Percentiles rank a stretch among this genome's conserved stretches.
Evolutionary conservation across 2,329 filamentous ascomycete genomes (phyloP).

Genomic region (Colletotrichum musae): DNA sequence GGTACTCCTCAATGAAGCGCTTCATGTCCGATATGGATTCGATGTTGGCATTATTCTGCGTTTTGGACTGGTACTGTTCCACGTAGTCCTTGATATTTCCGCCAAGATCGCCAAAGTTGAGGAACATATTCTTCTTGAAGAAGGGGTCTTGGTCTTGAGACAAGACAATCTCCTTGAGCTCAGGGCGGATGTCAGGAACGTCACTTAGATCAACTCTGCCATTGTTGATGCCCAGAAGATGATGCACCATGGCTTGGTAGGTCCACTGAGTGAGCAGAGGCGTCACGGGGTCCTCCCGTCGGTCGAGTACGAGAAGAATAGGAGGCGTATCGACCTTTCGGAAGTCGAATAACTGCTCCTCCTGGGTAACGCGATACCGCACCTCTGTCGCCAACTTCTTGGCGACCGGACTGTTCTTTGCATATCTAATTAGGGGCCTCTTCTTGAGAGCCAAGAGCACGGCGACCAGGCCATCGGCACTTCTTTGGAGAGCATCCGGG

Average conservation of each 20-base stretch:
- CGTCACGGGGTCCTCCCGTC: conserved; percentile 94
- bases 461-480: conserved; percentile 89
- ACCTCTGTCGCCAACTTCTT: conserved; percentile 96
- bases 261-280: conserved; percentile 98
- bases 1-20: conserved; percentile 98
- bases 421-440: conserved; percentile 93
- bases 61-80: conserved; percentile 97
- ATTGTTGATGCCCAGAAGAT: conserved; percentile 92
- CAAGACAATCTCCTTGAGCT: conserved; percentile 93
- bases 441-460: conserved; percentile 93
- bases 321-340: conserved; percentile 94
- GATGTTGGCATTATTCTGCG: conserved; percentile 95
- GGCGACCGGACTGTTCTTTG: conserved; percentile 89
- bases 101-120: conserved; percentile 96
- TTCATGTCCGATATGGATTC: conserved; percentile 99
- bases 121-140: conserved; percentile 99
- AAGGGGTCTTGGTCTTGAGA: conserved; percentile 98
- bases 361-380: conserved; percentile 92
- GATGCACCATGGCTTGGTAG: conserved; percentile 99
- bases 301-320: conserved; percentile 90
- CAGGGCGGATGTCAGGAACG: conserved; percentile 86
- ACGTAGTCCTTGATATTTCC: conserved; percentile 99
- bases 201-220: conserved; percentile 91
- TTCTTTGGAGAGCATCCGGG: conserved; percentile 85
- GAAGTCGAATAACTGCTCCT: conserved; percentile 97